Base-by-base conservation (phyloP, 1,284 basidiomycete genomes). In the Fomes fomentarius region DNA sequence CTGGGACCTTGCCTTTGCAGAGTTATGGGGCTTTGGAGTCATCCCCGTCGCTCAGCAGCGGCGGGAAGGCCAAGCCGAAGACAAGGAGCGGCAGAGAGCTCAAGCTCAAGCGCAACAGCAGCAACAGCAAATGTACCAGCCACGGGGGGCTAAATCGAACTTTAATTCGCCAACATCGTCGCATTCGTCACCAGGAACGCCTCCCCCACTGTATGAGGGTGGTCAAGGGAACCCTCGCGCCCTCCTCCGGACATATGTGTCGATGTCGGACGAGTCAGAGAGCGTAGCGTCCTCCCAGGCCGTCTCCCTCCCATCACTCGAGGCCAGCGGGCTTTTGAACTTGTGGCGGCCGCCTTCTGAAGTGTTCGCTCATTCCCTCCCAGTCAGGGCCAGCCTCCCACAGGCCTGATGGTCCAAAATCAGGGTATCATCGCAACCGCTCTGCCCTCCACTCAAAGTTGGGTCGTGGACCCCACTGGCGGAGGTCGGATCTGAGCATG, bases 321-420 rank as follows among this genome's bases (percentile, higher is more conserved):
- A 89, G 71, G 80, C 84, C 19, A 88, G 84, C 58, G 87, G 87
- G 10, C 73, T 90, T 38, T 70, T 90, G 44, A 85, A 88, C 63
- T 81, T 74, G 68, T 74, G 71, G 60, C 66, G 58, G 47, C 64
- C 66, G 52, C 68, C 65, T 15, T 62, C 64, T 28, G 68, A 68
- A 43, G 60, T 63, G 57, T 67, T 70, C 46, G 64, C 66, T 24
- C 61, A 44, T 35, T 34, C 64, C 44, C 50, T 59, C 59, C 4
- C 55, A 53, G 31, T 49, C 54, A 35, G 44, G 50, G 35, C 48
- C 22, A 8, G 4, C 35, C 8, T 37, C 15, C 11, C 9, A n/a
- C n/a, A n/a, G n/a, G n/a, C n/a, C n/a, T 19, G 5, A 30, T 30
- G 28, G 12, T 30, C 12, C 28, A 30, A 12, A 37, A 37, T 24